A percentile compares a stretch with the other conserved stretches of the same genome.
phyloP scores from a whole-genome alignment of 1,139 yeast species.

The Geotrichum reessii region DNA sequence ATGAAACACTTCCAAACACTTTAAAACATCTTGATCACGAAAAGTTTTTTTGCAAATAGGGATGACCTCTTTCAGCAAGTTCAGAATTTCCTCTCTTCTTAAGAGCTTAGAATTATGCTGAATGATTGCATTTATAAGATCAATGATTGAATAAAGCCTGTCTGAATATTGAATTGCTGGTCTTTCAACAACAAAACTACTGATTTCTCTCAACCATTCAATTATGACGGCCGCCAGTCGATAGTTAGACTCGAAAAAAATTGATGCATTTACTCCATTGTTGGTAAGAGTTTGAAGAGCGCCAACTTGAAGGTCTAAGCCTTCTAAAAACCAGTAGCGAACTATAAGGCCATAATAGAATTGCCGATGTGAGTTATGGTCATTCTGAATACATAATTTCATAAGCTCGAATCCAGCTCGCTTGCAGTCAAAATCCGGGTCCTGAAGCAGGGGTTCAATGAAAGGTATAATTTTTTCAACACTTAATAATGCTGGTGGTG shows the following conservation, averaged over 20 bases:
- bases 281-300: slow-evolving; percentile 53
- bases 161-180: slow-evolving; percentile 33
- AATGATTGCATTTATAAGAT: slow-evolving; percentile 43
- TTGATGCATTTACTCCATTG: slow-evolving; percentile 57
- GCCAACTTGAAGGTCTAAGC: slow-evolving; percentile 50
- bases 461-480: background rate
- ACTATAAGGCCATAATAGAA: slow-evolving; percentile 58
- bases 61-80: slow-evolving; percentile 38
- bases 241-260: slow-evolving; percentile 45
- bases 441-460: background rate
- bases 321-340: slow-evolving; percentile 45
- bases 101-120: slow-evolving; percentile 46
- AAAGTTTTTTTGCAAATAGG: slow-evolving; percentile 44
- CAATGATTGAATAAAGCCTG: slow-evolving; percentile 36
- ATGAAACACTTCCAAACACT: slow-evolving; percentile 45
- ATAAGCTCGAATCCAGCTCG: slow-evolving; percentile 51
- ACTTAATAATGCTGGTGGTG: background rate
- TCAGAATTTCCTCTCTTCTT: slow-evolving; percentile 22
- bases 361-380: slow-evolving; percentile 32
- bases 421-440: slow-evolving; percentile 39
- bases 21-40: slow-evolving; percentile 39
- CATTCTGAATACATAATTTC: slow-evolving; percentile 46
- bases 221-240: slow-evolving; percentile 43
- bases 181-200: background rate
- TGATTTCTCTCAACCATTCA: slow-evolving; percentile 30